These are phyloP conservation scores for Francoa sonchifolia DNA, from an alignment of 441 rosid species.

Conservation along the genomic window DNA sequence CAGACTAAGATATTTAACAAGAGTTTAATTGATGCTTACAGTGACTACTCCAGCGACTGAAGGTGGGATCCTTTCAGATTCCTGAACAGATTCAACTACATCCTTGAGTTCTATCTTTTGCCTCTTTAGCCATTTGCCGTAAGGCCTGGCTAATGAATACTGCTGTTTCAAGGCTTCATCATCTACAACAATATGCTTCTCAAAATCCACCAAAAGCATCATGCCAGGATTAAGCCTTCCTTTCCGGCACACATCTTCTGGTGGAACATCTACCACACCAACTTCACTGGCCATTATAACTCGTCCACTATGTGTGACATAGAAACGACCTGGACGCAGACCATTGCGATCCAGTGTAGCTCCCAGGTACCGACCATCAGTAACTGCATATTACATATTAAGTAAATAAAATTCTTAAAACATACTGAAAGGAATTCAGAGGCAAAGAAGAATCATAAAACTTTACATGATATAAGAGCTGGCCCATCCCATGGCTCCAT, in stretches of 20 bases:
- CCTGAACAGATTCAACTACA: conserved; percentile 58
- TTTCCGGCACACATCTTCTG: conserved; percentile 90
- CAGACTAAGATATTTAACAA: background rate
- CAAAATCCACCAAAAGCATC: conserved; percentile 99
- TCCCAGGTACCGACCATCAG: conserved; percentile 97
- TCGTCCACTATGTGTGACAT: conserved; percentile 74
- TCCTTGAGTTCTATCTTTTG: conserved; percentile 81
- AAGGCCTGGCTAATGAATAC: conserved; percentile 86
- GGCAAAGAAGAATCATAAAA: background rate
- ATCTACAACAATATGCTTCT: conserved; percentile 89
- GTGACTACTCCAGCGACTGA: conserved; percentile 55
- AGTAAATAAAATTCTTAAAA: conserved; percentile 9
- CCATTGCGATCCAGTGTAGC: conserved; percentile 99
- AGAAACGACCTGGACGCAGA: conserved; percentile 97
- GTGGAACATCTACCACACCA: conserved; percentile 92
- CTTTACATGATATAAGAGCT: conserved; percentile 95
- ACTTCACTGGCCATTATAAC: conserved; percentile 99
- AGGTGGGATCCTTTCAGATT: conserved; percentile 48
- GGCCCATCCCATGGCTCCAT: conserved; percentile 99
- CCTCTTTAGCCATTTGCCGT: conserved; percentile 85
- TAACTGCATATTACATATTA: conserved; percentile 43
- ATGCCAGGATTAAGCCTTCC: conserved; percentile 99
- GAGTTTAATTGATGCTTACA: conserved; percentile 27
- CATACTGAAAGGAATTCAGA: background rate
- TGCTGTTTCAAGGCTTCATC: conserved; percentile 96